phyloP scores from a whole-genome alignment of 495 filamentous ascomycete genomes.

The Penicillium desertorum region DNA sequence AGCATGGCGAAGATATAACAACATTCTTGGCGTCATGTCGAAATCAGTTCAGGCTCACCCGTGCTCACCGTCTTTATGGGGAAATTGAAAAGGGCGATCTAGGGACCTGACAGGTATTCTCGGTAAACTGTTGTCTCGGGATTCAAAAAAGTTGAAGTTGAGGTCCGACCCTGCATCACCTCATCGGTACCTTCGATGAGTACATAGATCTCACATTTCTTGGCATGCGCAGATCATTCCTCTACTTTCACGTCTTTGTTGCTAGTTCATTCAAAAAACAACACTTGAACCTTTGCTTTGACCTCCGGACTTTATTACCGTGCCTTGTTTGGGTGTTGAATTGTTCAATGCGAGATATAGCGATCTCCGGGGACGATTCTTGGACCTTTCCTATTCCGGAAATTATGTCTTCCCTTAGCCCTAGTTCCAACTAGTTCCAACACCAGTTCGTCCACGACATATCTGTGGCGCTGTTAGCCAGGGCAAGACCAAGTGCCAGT shows the following conservation, averaged over 20 bases:
- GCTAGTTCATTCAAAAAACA: conserved; percentile 1
- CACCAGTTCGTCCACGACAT: background rate
- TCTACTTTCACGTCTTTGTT: background rate
- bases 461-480: background rate
- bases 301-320: background rate
- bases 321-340: background rate
- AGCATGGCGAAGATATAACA: conserved; percentile 16
- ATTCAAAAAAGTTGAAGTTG: background rate
- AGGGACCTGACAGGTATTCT: conserved; percentile 16
- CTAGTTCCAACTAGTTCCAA: conserved; percentile 2
- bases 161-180: conserved; percentile 15
- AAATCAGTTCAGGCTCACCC: conserved; percentile 15
- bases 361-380: background rate
- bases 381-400: conserved; percentile 2
- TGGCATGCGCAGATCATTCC: conserved; percentile 20
- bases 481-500: background rate
- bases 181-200: conserved; percentile 17
- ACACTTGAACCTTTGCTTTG: conserved; percentile 16
- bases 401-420: background rate
- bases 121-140: background rate
- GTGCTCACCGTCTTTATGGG: conserved; percentile 11
- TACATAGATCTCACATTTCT: conserved; percentile 16
- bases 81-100: conserved; percentile 20
- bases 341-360: background rate
- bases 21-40: conserved; percentile 34